A percentile compares a stretch with the other conserved stretches of the same genome.
phyloP scores from a whole-genome alignment of 2,329 filamentous ascomycete species.

The Beauveria australis region DNA sequence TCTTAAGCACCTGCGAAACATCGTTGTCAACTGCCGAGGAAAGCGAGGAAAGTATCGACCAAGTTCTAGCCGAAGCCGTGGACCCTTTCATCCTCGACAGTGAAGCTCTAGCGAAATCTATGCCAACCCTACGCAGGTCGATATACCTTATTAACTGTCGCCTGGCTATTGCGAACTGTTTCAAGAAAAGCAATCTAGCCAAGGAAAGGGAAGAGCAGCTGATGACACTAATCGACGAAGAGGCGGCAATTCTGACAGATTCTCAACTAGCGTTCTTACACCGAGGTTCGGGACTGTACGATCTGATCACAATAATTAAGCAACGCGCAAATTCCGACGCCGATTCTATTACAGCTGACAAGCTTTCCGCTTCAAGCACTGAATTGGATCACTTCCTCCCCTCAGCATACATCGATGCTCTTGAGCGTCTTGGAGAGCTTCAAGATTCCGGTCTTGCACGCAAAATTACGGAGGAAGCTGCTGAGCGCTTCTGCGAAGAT shows the following conservation, averaged over 20 bases:
- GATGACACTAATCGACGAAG: conserved; percentile 44
- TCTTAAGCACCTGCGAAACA: conserved; percentile 82
- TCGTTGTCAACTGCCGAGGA: conserved; percentile 57
- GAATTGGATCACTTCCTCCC: conserved; percentile 84
- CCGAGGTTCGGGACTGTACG: conserved; percentile 62
- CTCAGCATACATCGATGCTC: conserved; percentile 85
- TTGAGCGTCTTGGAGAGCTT: conserved; percentile 68
- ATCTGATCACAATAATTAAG: conserved; percentile 44
- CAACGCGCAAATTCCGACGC: background rate
- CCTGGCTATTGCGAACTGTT: conserved; percentile 45
- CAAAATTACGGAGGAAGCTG: conserved; percentile 72
- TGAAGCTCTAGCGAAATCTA: conserved; percentile 54
- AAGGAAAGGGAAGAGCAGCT: conserved; percentile 46
- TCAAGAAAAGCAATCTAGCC: conserved; percentile 58
- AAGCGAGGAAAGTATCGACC: conserved; percentile 61
- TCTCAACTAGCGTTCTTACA: conserved; percentile 68
- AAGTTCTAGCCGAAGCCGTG: conserved; percentile 68
- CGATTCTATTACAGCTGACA: conserved; percentile 36
- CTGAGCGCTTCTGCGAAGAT: conserved; percentile 73
- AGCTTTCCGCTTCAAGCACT: conserved; percentile 62
- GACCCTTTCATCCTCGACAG: conserved; percentile 80
- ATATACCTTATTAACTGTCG: conserved; percentile 71
- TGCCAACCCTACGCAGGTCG: conserved; percentile 51
- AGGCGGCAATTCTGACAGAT: conserved; percentile 50
- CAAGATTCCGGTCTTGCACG: conserved; percentile 65